Percentiles rank a stretch among this genome's conserved stretches.
These are phyloP conservation scores for Pyracantha coccinea DNA, from an alignment of 331 rosid species.

Conservation along the genomic window DNA sequence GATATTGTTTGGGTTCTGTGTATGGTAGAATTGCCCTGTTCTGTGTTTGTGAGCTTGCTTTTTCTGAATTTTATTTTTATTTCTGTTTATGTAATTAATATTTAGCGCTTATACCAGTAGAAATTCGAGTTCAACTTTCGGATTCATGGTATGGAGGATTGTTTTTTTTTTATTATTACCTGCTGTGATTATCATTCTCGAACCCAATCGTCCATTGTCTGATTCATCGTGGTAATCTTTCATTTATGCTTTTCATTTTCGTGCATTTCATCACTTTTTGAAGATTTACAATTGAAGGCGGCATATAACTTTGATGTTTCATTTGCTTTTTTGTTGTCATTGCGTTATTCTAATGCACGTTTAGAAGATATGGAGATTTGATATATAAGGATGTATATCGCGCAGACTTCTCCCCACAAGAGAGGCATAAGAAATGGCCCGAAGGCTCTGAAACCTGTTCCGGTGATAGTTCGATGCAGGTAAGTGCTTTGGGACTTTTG, in stretches of 20 bases:
- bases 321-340: neutral
- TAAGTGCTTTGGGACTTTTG: constrained; percentile 40
- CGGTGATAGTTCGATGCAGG: constrained; percentile 73
- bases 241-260: neutral
- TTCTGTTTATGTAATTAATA: neutral
- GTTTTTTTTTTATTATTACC: too few relatives aligned
- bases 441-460: constrained; percentile 77
- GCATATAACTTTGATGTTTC: neutral
- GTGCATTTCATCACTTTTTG: neutral
- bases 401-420: constrained; percentile 68
- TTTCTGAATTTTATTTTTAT: neutral
- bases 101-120: neutral
- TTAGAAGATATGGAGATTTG: neutral
- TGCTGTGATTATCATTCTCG: neutral
- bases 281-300: neutral
- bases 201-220: neutral
- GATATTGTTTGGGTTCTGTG: neutral
- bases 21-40: neutral
- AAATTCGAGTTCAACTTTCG: neutral
- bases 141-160: neutral
- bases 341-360: neutral
- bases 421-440: constrained; percentile 93
- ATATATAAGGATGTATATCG: constrained; percentile 2
- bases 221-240: neutral
- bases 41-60: neutral